These are phyloP conservation scores for Penicillium samsonianum DNA, from an alignment of 495 filamentous ascomycete species.

Conservation along the genomic window DNA sequence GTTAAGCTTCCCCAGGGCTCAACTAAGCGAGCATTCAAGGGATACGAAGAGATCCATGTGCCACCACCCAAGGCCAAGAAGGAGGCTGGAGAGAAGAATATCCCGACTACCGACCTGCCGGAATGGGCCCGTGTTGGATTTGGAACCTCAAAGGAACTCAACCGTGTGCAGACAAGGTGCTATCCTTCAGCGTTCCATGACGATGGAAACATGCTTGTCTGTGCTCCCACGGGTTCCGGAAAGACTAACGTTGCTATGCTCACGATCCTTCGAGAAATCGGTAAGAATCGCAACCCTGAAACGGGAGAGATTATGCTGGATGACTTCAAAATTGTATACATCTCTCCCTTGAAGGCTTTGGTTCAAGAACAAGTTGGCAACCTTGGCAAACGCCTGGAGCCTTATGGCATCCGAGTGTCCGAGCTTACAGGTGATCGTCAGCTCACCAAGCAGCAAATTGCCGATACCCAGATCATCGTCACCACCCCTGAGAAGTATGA, in stretches of 20 bases:
- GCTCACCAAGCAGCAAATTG: constrained; percentile 97
- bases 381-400: constrained; percentile 86
- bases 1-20: constrained; percentile 95
- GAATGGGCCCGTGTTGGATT: constrained; percentile 91
- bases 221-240: constrained; percentile 93
- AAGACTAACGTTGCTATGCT: constrained; percentile 99
- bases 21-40: constrained; percentile 91
- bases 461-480: constrained; percentile 97
- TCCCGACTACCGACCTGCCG: constrained; percentile 83
- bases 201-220: constrained; percentile 96
- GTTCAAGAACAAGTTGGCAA: constrained; percentile 98
- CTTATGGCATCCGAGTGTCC: constrained; percentile 87
- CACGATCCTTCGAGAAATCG: constrained; percentile 92
- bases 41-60: constrained; percentile 97
- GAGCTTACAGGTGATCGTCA: constrained; percentile 97
- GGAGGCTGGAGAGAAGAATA: constrained; percentile 75
- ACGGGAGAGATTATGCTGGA: constrained; percentile 91
- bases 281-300: constrained; percentile 83
- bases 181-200: constrained; percentile 89
- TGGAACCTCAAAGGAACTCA: constrained; percentile 76
- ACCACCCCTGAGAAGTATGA: constrained; percentile 99
- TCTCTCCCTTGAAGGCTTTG: constrained; percentile 94
- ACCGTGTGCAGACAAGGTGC: constrained; percentile 93
- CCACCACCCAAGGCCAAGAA: constrained; percentile 82
- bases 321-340: constrained; percentile 97